phyloP scores from a whole-genome alignment of 1,139 yeast species.

The Wickerhamomyces sp. region DNA sequence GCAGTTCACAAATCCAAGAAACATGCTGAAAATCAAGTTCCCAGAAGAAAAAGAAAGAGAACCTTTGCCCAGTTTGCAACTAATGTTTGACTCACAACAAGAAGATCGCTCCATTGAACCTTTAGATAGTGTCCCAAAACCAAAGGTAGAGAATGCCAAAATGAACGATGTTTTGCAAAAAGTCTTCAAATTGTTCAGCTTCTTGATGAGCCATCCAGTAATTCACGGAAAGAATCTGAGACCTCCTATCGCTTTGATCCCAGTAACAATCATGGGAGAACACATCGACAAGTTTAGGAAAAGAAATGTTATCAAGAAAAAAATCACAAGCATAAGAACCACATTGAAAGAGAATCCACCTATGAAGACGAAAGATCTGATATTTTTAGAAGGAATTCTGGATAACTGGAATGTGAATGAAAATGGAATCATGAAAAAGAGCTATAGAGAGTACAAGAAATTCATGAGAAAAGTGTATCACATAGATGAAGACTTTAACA shows the following conservation, averaged over 20 bases:
- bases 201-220: slow-evolving; percentile 6
- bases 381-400: slow-evolving; percentile 14
- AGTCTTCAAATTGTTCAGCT: slow-evolving; percentile 15
- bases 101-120: slow-evolving; percentile 5
- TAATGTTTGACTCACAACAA: not conserved
- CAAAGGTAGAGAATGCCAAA: slow-evolving; percentile 5
- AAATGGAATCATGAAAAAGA: not conserved
- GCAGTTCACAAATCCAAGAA: slow-evolving; percentile 5
- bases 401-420: slow-evolving; percentile 7
- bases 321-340: slow-evolving; percentile 16
- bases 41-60: slow-evolving; percentile 9
- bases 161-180: slow-evolving; percentile 13
- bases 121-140: slow-evolving; percentile 1
- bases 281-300: slow-evolving; percentile 18
- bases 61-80: slow-evolving; percentile 7
- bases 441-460: slow-evolving; percentile 19
- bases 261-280: slow-evolving; percentile 18
- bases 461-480: slow-evolving; percentile 16
- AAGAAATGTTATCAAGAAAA: slow-evolving; percentile 17
- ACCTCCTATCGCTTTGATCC: slow-evolving; percentile 13
- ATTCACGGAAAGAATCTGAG: slow-evolving; percentile 16
- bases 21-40: slow-evolving; percentile 3
- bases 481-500: slow-evolving; percentile 14
- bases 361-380: slow-evolving; percentile 11
- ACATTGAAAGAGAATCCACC: slow-evolving; percentile 17